Conservation (phyloP, 192 early-diverging fungal species). For the Piromyces finnis region DNA sequence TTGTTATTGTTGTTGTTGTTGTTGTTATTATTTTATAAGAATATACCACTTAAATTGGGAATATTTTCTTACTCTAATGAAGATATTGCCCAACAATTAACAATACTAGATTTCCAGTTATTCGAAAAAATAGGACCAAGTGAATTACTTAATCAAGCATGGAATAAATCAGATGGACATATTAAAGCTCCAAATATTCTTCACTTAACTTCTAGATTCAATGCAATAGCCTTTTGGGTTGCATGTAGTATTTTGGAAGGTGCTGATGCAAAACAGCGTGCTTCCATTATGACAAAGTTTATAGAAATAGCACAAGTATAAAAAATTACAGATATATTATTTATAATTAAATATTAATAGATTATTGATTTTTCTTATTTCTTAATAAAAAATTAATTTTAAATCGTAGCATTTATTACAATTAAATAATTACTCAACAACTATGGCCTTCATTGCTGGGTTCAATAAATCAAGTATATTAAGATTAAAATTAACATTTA, state of each 20-base stretch:
- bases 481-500: slow-evolving; percentile 11
- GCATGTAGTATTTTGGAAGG: slow-evolving; percentile 11
- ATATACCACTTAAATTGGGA: not conserved
- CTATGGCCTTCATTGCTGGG: slow-evolving; percentile 20
- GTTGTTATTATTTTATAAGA: too few species aligned
- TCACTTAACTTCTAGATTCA: slow-evolving; percentile 12
- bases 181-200: slow-evolving; percentile 10
- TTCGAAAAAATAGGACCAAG: slow-evolving; percentile 10
- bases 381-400: too few species aligned
- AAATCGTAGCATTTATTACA: slow-evolving; percentile 6
- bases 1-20: too few species aligned
- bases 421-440: slow-evolving; percentile 17
- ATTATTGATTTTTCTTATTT: too few species aligned
- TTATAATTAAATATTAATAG: too few species aligned
- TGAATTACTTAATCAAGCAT: slow-evolving; percentile 15
- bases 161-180: slow-evolving; percentile 8
- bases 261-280: slow-evolving; percentile 10
- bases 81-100: slow-evolving; percentile 17
- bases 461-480: slow-evolving; percentile 15
- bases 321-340: too few species aligned
- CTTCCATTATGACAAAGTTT: slow-evolving; percentile 7
- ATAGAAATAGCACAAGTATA: slow-evolving; percentile 13
- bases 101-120: slow-evolving; percentile 8
- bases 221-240: slow-evolving; percentile 15
- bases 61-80: slow-evolving; percentile 8